Evolutionary conservation across 805 yeast species (phyloP), one percentile per base, ranked within the genome.

Genomic region (Starmerella tilneyi): DNA sequence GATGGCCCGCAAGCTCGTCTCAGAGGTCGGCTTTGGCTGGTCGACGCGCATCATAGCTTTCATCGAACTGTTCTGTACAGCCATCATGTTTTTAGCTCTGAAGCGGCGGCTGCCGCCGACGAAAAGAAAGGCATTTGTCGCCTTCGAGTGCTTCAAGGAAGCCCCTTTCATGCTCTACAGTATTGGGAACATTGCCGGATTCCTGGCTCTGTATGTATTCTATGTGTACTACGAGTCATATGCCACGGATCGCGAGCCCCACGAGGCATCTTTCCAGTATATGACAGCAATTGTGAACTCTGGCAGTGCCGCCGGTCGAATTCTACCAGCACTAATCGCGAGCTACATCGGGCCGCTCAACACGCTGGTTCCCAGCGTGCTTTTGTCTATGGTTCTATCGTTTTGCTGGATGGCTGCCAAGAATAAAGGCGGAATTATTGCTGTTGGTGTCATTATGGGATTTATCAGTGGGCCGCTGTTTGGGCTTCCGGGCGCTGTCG

Each of bases 1-100:
- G 34, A 63, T 70, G 63, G 64, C 73, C 15, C 65, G 71, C 34
- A 57, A 56, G 16, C 57, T 73, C 38, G 66, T 69, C 41, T 47
- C 53, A 6, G 54, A 59, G 12, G 64, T 73, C 20, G 80, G 80
- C 1, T 74, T 72, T 53, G 65, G 63, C 9, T 75, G 80, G 79
- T 70, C 75, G 3, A 63, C 72, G 35, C 63, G 81, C 41, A 62
- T 68, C 13, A 59, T 74, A 39, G 74, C 74, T 0, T 68, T 75
- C 50, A 56, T 74, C 16, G 62, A 68, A 38, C 48, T 64, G 8
- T 64, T 47, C 0, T 59, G 63, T 12, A 46, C 52, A 12, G 26
- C 44, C 6, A 32, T 60, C 5, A 44, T 62, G 37, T 52, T 57
- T 15, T 16, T 58, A 7, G 36, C 57, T n/a, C 39, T 60, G 31